phyloP scores from a whole-genome alignment of 495 filamentous ascomycete species.

The Aspergillus carlsbadensis region DNA sequence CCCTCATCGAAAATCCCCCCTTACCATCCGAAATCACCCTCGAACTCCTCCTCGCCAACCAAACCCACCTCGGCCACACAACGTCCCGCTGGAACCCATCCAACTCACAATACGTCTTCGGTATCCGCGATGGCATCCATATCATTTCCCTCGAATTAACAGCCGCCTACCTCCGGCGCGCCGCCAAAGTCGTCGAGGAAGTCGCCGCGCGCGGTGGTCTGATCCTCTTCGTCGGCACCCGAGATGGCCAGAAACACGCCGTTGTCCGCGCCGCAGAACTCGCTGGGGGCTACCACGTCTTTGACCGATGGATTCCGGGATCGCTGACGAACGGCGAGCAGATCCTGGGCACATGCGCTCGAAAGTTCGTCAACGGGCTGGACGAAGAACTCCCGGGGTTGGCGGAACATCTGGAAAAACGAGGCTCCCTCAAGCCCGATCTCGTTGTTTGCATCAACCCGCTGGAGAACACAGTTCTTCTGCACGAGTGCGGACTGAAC shows the following conservation, averaged over 20 bases:
- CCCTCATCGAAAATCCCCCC: conserved; percentile 69
- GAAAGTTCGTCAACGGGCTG: conserved; percentile 68
- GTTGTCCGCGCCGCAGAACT: conserved; percentile 81
- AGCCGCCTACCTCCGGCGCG: conserved; percentile 82
- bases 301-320: conserved; percentile 91
- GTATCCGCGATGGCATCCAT: conserved; percentile 85
- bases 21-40: conserved; percentile 77
- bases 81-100: conserved; percentile 93
- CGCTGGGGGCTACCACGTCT: conserved; percentile 80
- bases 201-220: conserved; percentile 80
- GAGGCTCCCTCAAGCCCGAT: conserved; percentile 74
- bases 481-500: conserved; percentile 87
- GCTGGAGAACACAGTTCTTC: conserved; percentile 80
- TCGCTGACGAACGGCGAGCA: conserved; percentile 89
- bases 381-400: conserved; percentile 66
- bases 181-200: conserved; percentile 83
- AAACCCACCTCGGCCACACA: conserved; percentile 88
- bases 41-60: conserved; percentile 86
- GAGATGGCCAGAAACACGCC: conserved; percentile 69
- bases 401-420: conserved; percentile 59
- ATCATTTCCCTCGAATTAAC: conserved; percentile 89
- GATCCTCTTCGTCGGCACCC: conserved; percentile 88
- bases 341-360: conserved; percentile 66
- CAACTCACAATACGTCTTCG: conserved; percentile 94
- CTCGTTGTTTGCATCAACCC: conserved; percentile 92